Conservation (phyloP, 805 yeast genomes). For the Torulaspora franciscae region DNA sequence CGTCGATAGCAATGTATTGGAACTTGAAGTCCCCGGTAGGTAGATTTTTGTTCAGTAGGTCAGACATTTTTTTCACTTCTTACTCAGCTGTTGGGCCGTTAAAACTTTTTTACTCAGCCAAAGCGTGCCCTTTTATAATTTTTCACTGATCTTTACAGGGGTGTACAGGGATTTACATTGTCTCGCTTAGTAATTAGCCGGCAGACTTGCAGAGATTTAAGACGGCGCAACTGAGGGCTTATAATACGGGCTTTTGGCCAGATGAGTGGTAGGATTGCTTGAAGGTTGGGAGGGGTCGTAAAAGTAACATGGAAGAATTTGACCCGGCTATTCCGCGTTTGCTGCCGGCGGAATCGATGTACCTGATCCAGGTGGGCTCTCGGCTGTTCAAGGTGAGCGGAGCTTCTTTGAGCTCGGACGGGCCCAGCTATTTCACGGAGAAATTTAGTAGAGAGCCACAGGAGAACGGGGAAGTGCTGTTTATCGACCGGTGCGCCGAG, state of each 20-base stretch:
- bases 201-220: background rate
- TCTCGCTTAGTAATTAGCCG: conserved; percentile 5
- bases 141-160: conserved; percentile 1
- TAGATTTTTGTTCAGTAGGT: conserved; percentile 25
- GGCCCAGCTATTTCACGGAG: conserved; percentile 81
- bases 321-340: conserved; percentile 46
- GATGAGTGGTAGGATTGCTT: background rate
- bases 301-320: conserved; percentile 9
- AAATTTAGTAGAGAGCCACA: conserved; percentile 42
- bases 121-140: background rate
- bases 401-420: conserved; percentile 78
- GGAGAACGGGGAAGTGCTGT: conserved; percentile 40
- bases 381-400: conserved; percentile 58
- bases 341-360: conserved; percentile 67
- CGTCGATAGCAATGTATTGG: conserved; percentile 31
- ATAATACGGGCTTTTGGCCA: background rate
- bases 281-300: background rate
- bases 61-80: conserved; percentile 12
- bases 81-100: background rate
- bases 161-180: conserved; percentile 1
- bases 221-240: background rate
- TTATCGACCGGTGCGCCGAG: conserved; percentile 69
- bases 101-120: background rate
- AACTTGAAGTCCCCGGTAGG: conserved; percentile 26
- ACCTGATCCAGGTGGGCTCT: conserved; percentile 65